Evolutionary conservation across 2,329 filamentous ascomycete genomes (phyloP).

Genomic region (Penicillium verrucosum): DNA sequence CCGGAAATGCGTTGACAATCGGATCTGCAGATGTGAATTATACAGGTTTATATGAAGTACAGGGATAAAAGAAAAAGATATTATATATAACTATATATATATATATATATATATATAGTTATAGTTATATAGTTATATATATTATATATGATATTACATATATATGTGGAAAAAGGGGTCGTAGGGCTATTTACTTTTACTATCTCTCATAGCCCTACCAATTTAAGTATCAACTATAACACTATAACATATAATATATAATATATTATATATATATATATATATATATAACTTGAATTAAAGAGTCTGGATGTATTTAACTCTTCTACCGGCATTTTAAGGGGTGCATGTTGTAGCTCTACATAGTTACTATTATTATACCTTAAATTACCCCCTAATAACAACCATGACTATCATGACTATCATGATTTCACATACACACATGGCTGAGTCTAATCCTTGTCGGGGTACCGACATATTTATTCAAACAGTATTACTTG

Average conservation of each 20-base stretch:
- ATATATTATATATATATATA: too few relatives aligned
- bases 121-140: too few relatives aligned
- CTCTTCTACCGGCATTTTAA: too few relatives aligned
- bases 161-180: not conserved
- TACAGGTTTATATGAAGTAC: not conserved
- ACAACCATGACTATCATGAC: not conserved
- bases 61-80: not conserved
- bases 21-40: slow-evolving; percentile 3
- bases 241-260: not conserved
- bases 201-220: not conserved
- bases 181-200: not conserved
- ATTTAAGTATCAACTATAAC: not conserved
- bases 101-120: too few relatives aligned
- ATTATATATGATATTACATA: not conserved
- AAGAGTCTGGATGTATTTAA: not conserved
- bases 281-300: not conserved
- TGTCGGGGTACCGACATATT: not conserved
- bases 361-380: not conserved
- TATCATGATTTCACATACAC: not conserved
- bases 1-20: slow-evolving; percentile 5
- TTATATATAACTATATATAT: too few relatives aligned
- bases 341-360: too few relatives aligned
- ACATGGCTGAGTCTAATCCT: not conserved
- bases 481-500: not conserved
- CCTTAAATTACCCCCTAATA: not conserved